Evolutionary conservation across 352 stramenopile genomes (phyloP).

Genomic region (Hyaloperonospora brassicae): DNA sequence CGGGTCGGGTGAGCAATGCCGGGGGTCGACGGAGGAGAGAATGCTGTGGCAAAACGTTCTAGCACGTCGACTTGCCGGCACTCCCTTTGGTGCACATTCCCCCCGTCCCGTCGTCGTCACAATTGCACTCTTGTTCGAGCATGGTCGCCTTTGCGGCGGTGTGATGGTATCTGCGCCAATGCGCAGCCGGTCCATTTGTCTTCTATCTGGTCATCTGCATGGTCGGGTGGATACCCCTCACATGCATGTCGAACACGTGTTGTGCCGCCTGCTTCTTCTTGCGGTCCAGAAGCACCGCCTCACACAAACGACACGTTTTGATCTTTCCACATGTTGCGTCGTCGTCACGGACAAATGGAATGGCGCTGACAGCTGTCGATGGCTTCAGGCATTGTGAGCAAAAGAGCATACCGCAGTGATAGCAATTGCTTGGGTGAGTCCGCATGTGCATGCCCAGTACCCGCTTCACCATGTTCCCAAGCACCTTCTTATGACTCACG

Average conservation of each 20-base stretch:
- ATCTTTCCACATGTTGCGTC: constrained; percentile 42
- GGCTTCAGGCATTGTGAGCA: constrained; percentile 58
- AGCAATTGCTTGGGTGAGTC: constrained; percentile 65
- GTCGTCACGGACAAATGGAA: constrained; percentile 50
- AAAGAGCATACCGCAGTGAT: constrained; percentile 75
- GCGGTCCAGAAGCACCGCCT: constrained; percentile 49
- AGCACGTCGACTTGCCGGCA: constrained; percentile 13
- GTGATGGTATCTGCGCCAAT: constrained; percentile 16
- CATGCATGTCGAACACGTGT: constrained; percentile 48
- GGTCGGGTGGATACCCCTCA: constrained; percentile 37
- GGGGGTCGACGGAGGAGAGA: constrained; percentile 19
- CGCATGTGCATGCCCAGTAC: constrained; percentile 37
- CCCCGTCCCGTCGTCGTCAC: constrained; percentile 10
- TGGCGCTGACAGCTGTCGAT: constrained; percentile 33
- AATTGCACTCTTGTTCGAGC: constrained; percentile 21
- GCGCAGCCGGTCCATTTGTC: constrained; percentile 18
- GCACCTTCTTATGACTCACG: constrained; percentile 34
- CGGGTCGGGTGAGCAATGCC: constrained; percentile 13
- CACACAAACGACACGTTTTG: constrained; percentile 59
- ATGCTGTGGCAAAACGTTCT: constrained; percentile 12
- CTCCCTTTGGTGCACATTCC: constrained; percentile 20
- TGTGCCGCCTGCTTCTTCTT: constrained; percentile 45
- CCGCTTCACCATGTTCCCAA: constrained; percentile 55
- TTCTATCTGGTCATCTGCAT: constrained; percentile 17
- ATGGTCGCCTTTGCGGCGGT: constrained; percentile 16